Conservation (phyloP, 306 rosid genomes). For the Senna siamea region DNA sequence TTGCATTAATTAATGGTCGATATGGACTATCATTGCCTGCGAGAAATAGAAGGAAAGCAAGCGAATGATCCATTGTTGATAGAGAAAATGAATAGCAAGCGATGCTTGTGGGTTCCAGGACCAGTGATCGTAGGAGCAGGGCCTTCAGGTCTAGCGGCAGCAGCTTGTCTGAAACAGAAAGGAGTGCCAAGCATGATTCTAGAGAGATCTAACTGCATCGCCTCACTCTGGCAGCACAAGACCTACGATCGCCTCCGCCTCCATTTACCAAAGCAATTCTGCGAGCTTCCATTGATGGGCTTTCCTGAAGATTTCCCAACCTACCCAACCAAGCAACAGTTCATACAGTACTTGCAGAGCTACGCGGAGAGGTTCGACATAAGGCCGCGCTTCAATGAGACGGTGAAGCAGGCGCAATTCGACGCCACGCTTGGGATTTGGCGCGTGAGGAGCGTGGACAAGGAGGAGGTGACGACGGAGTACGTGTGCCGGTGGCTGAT, state of each 20-base stretch:
- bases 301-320: constrained; percentile 59
- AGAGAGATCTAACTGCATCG: constrained; percentile 65
- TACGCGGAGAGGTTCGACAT: constrained; percentile 50
- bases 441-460: constrained; percentile 41
- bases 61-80: constrained; percentile 51
- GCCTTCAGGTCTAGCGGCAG: constrained; percentile 65
- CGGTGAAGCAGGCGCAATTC: constrained; percentile 44
- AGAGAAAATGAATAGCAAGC: constrained; percentile 25
- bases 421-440: constrained; percentile 51
- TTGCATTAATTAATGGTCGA: too few relatives aligned
- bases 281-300: constrained; percentile 59
- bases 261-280: constrained; percentile 61
- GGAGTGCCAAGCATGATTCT: constrained; percentile 52
- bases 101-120: constrained; percentile 39
- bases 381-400: constrained; percentile 47
- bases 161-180: constrained; percentile 54
- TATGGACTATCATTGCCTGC: constrained; percentile 36
- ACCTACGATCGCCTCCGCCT: constrained; percentile 66
- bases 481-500: constrained; percentile 58
- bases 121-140: constrained; percentile 70
- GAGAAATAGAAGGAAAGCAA: constrained; percentile 58
- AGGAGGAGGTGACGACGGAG: constrained; percentile 37
- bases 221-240: constrained; percentile 64
- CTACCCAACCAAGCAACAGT: constrained; percentile 62
- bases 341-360: constrained; percentile 49